phyloP scores from a whole-genome alignment of 208 protist genomes.

The Lotmaria passim region DNA sequence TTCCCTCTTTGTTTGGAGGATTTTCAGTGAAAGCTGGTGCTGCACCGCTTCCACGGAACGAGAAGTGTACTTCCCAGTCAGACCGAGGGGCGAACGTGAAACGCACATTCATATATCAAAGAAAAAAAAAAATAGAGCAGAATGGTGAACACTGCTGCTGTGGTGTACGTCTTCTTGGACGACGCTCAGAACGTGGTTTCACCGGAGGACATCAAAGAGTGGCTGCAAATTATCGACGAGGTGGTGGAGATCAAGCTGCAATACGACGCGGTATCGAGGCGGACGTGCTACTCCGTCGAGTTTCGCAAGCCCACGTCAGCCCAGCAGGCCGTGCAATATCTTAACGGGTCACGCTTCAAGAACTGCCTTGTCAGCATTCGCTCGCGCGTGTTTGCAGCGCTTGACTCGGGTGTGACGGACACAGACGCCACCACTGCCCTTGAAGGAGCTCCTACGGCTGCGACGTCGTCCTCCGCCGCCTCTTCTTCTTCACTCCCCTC shows the following conservation, averaged over 20 bases:
- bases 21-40: no score
- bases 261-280: conserved; percentile 56
- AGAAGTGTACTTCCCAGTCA: no score
- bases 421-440: background rate
- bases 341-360: conserved; percentile 70
- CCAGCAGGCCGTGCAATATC: conserved; percentile 64
- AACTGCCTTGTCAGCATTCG: conserved; percentile 61
- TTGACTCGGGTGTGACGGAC: background rate
- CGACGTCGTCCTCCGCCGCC: background rate
- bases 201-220: conserved; percentile 73
- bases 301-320: conserved; percentile 53
- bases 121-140: background rate
- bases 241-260: conserved; percentile 78
- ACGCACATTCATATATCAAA: no score
- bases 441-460: background rate
- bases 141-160: conserved; percentile 34
- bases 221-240: conserved; percentile 66
- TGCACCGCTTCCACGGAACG: no score
- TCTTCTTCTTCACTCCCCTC: background rate
- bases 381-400: conserved; percentile 45
- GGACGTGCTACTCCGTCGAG: conserved; percentile 61
- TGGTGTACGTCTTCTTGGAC: conserved; percentile 65
- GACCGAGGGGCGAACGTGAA: no score
- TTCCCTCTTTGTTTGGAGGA: no score
- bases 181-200: conserved; percentile 46